phyloP scores from a whole-genome alignment of 768 basidiomycete species.

The Boletus vermiculosoides region DNA sequence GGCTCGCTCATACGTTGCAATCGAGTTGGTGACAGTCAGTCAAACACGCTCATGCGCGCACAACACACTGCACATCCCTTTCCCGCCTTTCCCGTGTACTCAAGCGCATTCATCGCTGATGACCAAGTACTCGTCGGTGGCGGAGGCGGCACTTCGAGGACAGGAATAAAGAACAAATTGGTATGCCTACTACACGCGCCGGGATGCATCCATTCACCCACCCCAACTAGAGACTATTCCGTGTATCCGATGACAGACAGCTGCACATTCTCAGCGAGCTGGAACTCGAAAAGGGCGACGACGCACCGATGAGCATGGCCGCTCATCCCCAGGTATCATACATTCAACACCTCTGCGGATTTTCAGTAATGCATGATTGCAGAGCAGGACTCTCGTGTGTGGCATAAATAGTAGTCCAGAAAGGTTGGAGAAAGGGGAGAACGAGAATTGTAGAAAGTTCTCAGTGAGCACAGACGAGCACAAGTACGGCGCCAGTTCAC shows the following conservation, averaged over 20 bases:
- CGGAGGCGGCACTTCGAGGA: constrained; percentile 82
- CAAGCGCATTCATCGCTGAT: constrained; percentile 75
- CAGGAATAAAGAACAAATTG: constrained; percentile 92
- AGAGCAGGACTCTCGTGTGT: constrained; percentile 64
- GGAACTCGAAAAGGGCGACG: constrained; percentile 77
- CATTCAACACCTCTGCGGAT: not conserved
- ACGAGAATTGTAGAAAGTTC: constrained; percentile 85
- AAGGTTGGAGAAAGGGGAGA: constrained; percentile 60
- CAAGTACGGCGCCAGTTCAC: constrained; percentile 44
- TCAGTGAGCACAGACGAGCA: constrained; percentile 44
- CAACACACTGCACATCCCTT: constrained; percentile 77
- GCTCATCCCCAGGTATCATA: constrained; percentile 54
- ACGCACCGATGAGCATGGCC: constrained; percentile 96
- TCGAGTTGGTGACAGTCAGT: not conserved
- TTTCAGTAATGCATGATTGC: constrained; percentile 1
- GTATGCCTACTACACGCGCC: constrained; percentile 38
- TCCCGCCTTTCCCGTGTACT: constrained; percentile 85
- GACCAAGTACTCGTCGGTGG: constrained; percentile 79
- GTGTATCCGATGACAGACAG: constrained; percentile 50
- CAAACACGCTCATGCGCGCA: constrained; percentile 58
- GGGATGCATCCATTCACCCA: constrained; percentile 5
- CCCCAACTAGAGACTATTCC: constrained; percentile 61
- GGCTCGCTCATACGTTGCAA: not conserved
- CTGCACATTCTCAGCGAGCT: constrained; percentile 64
- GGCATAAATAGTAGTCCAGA: constrained; percentile 82